A percentile compares a stretch with the other conserved stretches of the same genome.
These are phyloP conservation scores for Alternaria consortialis DNA, from an alignment of 2,329 filamentous ascomycete genomes.

Conservation along the genomic window DNA sequence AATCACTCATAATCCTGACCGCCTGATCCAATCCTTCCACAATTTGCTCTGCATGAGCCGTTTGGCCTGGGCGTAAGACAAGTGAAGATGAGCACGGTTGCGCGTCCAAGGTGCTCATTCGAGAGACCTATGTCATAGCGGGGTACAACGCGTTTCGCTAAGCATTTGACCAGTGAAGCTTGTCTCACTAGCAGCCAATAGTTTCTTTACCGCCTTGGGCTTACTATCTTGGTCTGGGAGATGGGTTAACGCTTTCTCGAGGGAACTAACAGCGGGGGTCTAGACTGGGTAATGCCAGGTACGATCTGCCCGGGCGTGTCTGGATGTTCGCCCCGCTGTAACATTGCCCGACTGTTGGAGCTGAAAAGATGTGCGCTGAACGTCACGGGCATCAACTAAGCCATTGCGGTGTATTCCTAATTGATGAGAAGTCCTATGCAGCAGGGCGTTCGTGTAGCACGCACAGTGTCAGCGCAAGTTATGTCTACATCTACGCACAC, in stretches of 20 bases:
- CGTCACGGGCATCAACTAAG: neutral
- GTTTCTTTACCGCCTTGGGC: conserved; percentile 17
- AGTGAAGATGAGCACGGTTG: neutral
- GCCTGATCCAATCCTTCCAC: neutral
- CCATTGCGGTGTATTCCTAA: neutral
- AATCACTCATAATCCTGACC: conserved; percentile 3
- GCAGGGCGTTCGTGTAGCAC: neutral
- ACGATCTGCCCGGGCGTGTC: conserved; percentile 4
- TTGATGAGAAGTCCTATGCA: neutral
- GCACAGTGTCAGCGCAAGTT: neutral
- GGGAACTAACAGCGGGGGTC: conserved; percentile 9
- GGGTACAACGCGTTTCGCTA: conserved; percentile 21
- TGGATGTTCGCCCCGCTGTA: neutral
- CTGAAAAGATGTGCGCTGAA: neutral
- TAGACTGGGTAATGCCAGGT: conserved; percentile 4
- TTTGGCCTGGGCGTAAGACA: neutral
- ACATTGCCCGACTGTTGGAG: neutral
- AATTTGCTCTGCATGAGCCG: neutral
- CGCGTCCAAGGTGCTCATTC: conserved; percentile 16
- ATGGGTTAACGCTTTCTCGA: conserved; percentile 1
- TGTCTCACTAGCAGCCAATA: conserved; percentile 16
- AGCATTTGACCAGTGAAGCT: conserved; percentile 31
- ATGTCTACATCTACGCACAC: neutral
- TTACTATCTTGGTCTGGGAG: neutral
- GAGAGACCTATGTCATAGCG: conserved; percentile 17